Evolutionary conservation across 805 yeast species (phyloP).

Genomic region (Scheffersomyces amazonensis): DNA sequence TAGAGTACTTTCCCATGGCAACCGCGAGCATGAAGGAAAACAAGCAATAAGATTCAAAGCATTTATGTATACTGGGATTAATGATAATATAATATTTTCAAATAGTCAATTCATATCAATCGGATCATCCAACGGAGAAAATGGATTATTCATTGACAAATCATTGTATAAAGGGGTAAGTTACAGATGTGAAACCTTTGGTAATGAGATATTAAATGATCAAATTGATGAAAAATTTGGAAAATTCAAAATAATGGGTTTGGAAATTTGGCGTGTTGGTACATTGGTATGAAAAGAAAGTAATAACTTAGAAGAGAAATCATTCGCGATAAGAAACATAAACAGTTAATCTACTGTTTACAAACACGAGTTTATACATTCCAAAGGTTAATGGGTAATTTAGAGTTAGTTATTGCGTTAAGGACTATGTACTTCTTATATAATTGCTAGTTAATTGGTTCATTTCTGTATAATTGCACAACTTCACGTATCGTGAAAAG

Average conservation of each 20-base stretch:
- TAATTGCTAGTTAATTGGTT: too few species aligned
- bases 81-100: constrained; percentile 83
- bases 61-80: constrained; percentile 82
- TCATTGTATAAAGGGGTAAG: constrained; percentile 75
- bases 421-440: too few species aligned
- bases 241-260: constrained; percentile 69
- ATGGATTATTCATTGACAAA: constrained; percentile 86
- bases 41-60: constrained; percentile 56
- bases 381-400: too few species aligned
- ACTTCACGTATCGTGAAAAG: too few species aligned
- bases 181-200: constrained; percentile 78
- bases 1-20: constrained; percentile 8
- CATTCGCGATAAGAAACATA: too few species aligned
- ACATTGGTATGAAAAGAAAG: constrained; percentile 11
- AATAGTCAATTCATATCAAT: constrained; percentile 73
- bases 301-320: too few species aligned
- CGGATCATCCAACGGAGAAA: constrained; percentile 92
- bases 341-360: too few species aligned
- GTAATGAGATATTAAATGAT: constrained; percentile 68
- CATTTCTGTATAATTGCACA: too few species aligned
- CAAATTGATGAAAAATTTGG: constrained; percentile 34
- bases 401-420: too few species aligned
- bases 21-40: background rate
- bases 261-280: constrained; percentile 86
- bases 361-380: too few species aligned